phyloP scores from a whole-genome alignment of 768 basidiomycete genomes.

The Collybiopsis luxurians region DNA sequence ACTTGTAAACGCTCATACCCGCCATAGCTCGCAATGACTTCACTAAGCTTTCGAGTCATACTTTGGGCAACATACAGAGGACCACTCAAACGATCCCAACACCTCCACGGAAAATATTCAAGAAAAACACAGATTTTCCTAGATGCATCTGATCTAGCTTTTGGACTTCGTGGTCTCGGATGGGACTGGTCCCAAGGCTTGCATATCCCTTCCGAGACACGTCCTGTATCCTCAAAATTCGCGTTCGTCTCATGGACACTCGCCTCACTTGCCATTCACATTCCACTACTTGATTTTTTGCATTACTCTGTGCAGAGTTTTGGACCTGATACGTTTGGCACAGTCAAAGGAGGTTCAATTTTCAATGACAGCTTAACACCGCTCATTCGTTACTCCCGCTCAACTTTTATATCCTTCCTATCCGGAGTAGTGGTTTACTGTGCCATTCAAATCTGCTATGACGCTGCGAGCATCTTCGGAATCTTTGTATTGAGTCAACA shows the following conservation, averaged over 20 bases:
- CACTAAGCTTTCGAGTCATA: conserved; percentile 33
- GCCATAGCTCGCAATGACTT: conserved; percentile 34
- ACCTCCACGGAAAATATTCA: not conserved
- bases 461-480: conserved; percentile 39
- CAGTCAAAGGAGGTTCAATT: conserved; percentile 36
- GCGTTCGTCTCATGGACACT: conserved; percentile 36
- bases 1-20: not conserved
- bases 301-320: conserved; percentile 47
- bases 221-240: conserved; percentile 31
- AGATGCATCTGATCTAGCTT: conserved; percentile 49
- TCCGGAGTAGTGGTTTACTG: conserved; percentile 43
- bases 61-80: conserved; percentile 38
- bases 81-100: conserved; percentile 12
- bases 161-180: conserved; percentile 54
- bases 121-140: conserved; percentile 11
- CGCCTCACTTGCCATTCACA: conserved; percentile 27
- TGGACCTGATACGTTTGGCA: conserved; percentile 37
- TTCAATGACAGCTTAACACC: conserved; percentile 36
- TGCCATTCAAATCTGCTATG: conserved; percentile 41
- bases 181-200: conserved; percentile 58
- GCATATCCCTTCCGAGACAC: conserved; percentile 38
- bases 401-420: conserved; percentile 39
- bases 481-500: conserved; percentile 45
- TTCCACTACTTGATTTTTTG: conserved; percentile 41
- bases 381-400: conserved; percentile 36